These are phyloP conservation scores for Neurospora crassa DNA, from an alignment of 2,329 filamentous ascomycete genomes.

Conservation along the genomic window DNA sequence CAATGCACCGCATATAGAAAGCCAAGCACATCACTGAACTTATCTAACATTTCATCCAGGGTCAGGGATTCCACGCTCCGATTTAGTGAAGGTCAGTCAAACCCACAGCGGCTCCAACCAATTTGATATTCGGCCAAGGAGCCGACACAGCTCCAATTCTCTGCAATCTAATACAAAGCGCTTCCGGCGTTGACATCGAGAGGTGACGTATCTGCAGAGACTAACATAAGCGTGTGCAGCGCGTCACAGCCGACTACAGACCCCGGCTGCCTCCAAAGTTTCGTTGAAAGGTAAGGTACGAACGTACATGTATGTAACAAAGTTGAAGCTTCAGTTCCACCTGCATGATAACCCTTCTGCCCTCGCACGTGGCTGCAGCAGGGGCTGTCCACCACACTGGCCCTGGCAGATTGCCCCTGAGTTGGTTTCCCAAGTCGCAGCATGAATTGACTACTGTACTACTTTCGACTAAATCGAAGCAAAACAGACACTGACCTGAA, in stretches of 20 bases:
- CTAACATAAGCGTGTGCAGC: not conserved
- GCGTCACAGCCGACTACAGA: not conserved
- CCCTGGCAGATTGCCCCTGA: not conserved
- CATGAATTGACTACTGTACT: not conserved
- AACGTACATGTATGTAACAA: not conserved
- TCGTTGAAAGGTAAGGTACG: not conserved
- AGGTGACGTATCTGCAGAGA: not conserved
- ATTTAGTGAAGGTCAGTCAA: not conserved
- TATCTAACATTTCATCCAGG: not conserved
- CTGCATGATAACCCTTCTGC: not conserved
- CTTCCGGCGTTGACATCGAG: not conserved
- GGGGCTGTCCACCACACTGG: not conserved
- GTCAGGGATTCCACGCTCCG: not conserved
- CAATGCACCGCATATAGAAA: not conserved
- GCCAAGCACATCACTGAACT: not conserved
- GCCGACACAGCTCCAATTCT: not conserved
- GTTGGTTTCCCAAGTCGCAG: not conserved
- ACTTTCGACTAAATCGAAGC: not conserved
- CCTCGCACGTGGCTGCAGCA: not conserved
- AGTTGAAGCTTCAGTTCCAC: not conserved
- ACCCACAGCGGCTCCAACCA: not conserved
- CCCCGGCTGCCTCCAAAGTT: not conserved
- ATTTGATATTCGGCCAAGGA: not conserved
- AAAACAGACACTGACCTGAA: not conserved
- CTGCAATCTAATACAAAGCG: not conserved